Conservation (phyloP, 2,329 filamentous ascomycete genomes). For the Penicillium sp. region DNA sequence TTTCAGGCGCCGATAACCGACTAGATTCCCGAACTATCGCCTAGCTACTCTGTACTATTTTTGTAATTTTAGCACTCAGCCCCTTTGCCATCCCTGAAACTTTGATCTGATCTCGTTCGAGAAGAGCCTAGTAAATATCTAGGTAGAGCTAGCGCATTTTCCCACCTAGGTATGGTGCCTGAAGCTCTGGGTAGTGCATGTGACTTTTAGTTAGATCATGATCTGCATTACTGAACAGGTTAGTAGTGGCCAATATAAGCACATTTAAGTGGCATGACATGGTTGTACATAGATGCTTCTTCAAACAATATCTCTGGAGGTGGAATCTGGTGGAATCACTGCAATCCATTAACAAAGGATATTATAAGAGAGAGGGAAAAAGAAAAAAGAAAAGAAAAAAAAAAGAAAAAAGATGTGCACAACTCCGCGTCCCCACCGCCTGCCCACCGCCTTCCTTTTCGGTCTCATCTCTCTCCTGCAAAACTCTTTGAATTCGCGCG, state of each 20-base stretch:
- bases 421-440: slow-evolving; percentile 2
- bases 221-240: not conserved
- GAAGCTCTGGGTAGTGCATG: not conserved
- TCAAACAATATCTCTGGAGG: not conserved
- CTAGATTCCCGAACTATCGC: slow-evolving; percentile 1
- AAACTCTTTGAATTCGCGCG: slow-evolving; percentile 13
- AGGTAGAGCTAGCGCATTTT: not conserved
- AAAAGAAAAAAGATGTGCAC: not conserved
- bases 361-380: no score
- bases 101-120: not conserved
- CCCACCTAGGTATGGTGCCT: not conserved
- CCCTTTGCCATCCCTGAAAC: not conserved
- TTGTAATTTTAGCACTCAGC: slow-evolving; percentile 1
- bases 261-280: not conserved
- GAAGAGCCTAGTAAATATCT: not conserved
- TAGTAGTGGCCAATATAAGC: not conserved
- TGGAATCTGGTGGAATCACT: not conserved
- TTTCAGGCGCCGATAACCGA: not conserved
- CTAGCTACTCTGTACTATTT: not conserved
- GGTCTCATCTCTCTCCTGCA: slow-evolving; percentile 11
- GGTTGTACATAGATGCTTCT: not conserved
- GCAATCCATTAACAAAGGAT: not conserved
- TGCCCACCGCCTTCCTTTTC: slow-evolving; percentile 9
- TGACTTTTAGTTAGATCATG: not conserved
- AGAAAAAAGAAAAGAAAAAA: not conserved